phyloP scores from a whole-genome alignment of 441 rosid genomes.

The Erysimum cheiri region DNA sequence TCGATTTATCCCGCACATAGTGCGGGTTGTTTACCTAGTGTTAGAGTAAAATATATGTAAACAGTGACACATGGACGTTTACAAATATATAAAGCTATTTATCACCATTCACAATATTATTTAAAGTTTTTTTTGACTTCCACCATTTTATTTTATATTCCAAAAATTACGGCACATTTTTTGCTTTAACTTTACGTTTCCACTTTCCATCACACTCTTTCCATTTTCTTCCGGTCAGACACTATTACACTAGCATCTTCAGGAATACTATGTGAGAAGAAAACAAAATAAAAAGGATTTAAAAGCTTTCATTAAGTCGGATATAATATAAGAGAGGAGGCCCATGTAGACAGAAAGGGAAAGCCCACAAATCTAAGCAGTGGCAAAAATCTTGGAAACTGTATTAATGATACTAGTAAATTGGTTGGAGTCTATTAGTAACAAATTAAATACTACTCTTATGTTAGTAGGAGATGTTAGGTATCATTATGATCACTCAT shows the following conservation, averaged over 20 bases:
- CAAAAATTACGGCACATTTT: neutral
- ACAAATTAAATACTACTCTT: no score
- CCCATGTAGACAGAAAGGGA: constrained; percentile 17
- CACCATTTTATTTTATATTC: neutral
- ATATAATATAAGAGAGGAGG: constrained; percentile 18
- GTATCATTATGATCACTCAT: constrained; percentile 45
- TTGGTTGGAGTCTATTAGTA: neutral
- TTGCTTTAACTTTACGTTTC: neutral
- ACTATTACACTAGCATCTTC: neutral
- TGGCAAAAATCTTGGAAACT: constrained; percentile 1
- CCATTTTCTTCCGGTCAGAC: neutral
- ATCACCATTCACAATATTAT: neutral
- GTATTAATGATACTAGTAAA: constrained; percentile 14
- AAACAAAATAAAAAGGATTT: neutral
- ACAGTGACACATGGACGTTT: no score
- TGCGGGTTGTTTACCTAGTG: no score
- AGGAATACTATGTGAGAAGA: neutral
- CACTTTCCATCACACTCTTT: neutral
- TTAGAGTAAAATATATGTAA: neutral
- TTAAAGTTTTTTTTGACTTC: neutral
- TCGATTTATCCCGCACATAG: no score
- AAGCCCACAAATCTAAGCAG: constrained; percentile 18
- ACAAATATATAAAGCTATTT: neutral
- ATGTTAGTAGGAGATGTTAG: no score
- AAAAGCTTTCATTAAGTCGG: neutral